Conservation (phyloP, 2,329 filamentous ascomycete species). For the Diaporthe aspalathi region DNA sequence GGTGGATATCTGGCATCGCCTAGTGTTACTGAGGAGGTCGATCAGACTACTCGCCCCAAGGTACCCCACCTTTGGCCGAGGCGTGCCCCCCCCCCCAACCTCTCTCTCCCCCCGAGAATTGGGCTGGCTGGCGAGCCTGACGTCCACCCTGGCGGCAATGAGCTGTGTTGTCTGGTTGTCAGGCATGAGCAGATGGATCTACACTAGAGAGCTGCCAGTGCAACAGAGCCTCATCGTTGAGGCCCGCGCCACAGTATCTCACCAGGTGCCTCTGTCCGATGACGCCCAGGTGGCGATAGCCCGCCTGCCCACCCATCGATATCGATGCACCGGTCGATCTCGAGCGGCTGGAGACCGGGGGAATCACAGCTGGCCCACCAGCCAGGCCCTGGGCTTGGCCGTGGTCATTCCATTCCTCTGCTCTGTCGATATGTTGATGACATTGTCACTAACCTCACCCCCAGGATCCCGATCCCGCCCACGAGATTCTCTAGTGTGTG, state of each 20-base stretch:
- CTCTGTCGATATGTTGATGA: neutral
- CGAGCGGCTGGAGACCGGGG: neutral
- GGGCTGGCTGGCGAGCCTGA: neutral
- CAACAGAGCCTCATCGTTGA: neutral
- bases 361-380: neutral
- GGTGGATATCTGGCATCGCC: constrained; percentile 8
- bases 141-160: neutral
- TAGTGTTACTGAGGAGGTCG: constrained; percentile 18
- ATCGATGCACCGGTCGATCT: neutral
- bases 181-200: neutral
- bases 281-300: constrained; percentile 16
- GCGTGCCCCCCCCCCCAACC: too few species aligned
- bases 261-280: neutral
- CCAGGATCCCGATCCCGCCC: neutral
- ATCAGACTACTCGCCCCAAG: neutral
- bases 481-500: neutral
- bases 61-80: constrained; percentile 10
- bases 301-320: neutral
- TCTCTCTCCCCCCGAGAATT: too few species aligned
- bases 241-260: neutral
- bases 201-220: neutral
- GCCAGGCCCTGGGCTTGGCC: neutral
- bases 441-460: neutral
- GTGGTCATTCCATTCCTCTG: constrained; percentile 6
- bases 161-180: constrained; percentile 1